A percentile compares a stretch with the other conserved stretches of the same genome.
These are phyloP conservation scores for Kandelia obovata DNA, from an alignment of 345 rosid genomes.

Conservation along the genomic window DNA sequence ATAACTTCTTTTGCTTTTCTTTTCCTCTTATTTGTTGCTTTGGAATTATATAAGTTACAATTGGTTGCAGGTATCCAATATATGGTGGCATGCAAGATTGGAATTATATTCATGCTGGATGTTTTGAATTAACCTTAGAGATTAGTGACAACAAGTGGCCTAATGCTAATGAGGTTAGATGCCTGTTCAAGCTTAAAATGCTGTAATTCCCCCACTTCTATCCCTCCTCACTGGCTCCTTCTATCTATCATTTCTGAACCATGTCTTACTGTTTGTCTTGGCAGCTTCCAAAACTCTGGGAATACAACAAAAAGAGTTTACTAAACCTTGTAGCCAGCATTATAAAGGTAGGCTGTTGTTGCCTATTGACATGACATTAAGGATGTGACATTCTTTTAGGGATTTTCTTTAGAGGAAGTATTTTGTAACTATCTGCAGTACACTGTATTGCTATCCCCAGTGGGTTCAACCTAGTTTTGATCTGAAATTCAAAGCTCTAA, in stretches of 20 bases:
- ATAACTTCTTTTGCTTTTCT: neutral
- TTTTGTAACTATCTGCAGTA: neutral
- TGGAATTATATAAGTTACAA: slow-evolving; percentile 18
- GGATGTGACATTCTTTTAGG: too few relatives aligned
- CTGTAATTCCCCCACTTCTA: neutral
- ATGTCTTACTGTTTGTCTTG: slow-evolving; percentile 10
- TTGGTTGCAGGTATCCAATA: slow-evolving; percentile 76
- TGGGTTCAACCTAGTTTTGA: neutral
- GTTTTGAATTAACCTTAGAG: slow-evolving; percentile 97
- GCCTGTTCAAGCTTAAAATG: slow-evolving; percentile 8
- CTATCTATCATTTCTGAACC: slow-evolving; percentile 21
- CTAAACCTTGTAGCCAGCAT: slow-evolving; percentile 80
- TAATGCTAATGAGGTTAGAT: slow-evolving; percentile 65
- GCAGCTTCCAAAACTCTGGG: slow-evolving; percentile 88
- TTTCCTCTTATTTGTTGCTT: slow-evolving; percentile 1
- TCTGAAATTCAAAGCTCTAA: neutral
- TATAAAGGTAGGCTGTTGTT: slow-evolving; percentile 51
- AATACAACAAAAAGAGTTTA: slow-evolving; percentile 84
- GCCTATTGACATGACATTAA: too few relatives aligned
- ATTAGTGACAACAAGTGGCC: slow-evolving; percentile 96
- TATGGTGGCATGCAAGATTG: slow-evolving; percentile 99
- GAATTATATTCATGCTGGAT: slow-evolving; percentile 92
- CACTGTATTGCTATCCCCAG: neutral
- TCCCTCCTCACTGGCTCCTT: neutral
- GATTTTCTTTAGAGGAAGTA: neutral